Conservation (phyloP, 129 eudicot species). For the Calendula officinalis region DNA sequence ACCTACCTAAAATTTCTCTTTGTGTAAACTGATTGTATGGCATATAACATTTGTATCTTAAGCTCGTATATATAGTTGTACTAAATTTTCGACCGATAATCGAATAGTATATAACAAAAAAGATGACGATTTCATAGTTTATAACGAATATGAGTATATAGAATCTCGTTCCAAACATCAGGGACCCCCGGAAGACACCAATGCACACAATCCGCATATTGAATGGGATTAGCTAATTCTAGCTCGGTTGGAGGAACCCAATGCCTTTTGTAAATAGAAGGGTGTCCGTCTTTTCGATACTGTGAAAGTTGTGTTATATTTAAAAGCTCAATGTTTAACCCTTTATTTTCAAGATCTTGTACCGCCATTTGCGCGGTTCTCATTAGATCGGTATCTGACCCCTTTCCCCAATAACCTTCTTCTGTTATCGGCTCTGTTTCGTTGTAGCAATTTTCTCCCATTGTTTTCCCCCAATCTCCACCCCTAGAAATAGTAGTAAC, state of each 20-base stretch:
- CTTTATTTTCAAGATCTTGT: slow-evolving; percentile 36
- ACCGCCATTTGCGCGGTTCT: slow-evolving; percentile 36
- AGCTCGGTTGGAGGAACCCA: neutral
- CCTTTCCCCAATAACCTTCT: slow-evolving; percentile 47
- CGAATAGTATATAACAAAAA: neutral
- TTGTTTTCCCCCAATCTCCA: slow-evolving; percentile 55
- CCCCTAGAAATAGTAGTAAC: slow-evolving; percentile 33
- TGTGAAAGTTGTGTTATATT: neutral
- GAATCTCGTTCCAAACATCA: slow-evolving; percentile 74
- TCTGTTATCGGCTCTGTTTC: slow-evolving; percentile 53
- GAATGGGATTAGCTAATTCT: neutral
- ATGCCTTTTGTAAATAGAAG: neutral
- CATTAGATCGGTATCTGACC: slow-evolving; percentile 53
- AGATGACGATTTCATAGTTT: neutral
- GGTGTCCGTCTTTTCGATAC: slow-evolving; percentile 1
- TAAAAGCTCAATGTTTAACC: neutral
- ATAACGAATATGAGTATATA: slow-evolving; percentile 46
- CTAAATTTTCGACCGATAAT: neutral
- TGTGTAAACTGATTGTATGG: neutral
- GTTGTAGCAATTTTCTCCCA: slow-evolving; percentile 47
- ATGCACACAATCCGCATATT: slow-evolving; percentile 22
- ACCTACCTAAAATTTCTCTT: slow-evolving; percentile 18
- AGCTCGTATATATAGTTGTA: neutral
- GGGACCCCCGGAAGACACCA: slow-evolving; percentile 92
- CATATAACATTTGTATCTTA: slow-evolving; percentile 1